A percentile compares a stretch with the other conserved stretches of the same genome.
Evolutionary conservation across 164 flowering plant species (phyloP).

Genomic region (Vitis rotundifolia): DNA sequence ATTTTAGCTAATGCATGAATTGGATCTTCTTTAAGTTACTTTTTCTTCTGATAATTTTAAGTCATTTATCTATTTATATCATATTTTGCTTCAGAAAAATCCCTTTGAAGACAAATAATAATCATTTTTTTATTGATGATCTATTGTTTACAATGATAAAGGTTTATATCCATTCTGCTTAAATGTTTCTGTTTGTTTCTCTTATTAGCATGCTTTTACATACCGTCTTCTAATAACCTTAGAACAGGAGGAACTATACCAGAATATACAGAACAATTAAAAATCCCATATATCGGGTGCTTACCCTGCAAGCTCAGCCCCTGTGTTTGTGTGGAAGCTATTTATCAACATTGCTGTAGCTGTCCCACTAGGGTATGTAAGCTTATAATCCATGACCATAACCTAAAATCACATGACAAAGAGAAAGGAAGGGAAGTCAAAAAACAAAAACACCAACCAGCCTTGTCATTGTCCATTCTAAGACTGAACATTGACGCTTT

Average conservation of each 20-base stretch:
- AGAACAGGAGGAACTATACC: background rate
- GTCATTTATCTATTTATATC: too few species aligned
- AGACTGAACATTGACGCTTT: background rate
- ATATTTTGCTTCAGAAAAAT: too few species aligned
- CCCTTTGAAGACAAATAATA: too few species aligned
- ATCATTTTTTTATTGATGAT: too few species aligned
- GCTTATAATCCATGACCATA: slow-evolving; percentile 92
- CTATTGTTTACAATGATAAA: too few species aligned
- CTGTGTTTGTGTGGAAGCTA: slow-evolving; percentile 89
- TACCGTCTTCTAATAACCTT: background rate
- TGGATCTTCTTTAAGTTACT: too few species aligned
- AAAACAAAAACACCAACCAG: background rate
- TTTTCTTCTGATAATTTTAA: too few species aligned
- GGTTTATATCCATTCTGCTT: background rate
- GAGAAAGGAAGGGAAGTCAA: background rate
- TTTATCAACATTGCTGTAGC: slow-evolving; percentile 97
- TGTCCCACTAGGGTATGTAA: slow-evolving; percentile 97
- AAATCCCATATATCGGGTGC: background rate
- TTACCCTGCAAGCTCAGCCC: slow-evolving; percentile 96
- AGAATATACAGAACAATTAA: background rate
- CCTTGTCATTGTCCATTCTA: background rate
- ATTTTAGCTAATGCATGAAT: too few species aligned
- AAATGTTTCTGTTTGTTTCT: background rate
- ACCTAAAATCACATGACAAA: slow-evolving; percentile 41
- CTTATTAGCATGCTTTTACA: background rate